Evolutionary conservation across 2,329 filamentous ascomycete species (phyloP), one percentile per base, ranked within the genome.

Genomic region (Aspergillus eucalypticola): DNA sequence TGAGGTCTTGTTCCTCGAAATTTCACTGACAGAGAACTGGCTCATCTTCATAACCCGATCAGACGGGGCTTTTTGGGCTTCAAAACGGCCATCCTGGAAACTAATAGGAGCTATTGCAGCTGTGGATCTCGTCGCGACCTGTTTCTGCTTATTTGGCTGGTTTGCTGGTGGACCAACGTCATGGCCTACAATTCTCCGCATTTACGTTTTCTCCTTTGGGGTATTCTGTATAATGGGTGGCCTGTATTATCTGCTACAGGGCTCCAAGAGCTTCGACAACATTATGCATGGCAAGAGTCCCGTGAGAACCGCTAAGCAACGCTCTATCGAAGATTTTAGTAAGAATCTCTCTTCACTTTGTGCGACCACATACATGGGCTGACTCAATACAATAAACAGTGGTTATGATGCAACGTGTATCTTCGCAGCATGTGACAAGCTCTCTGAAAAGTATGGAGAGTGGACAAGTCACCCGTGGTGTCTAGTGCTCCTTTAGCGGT

Each of bases 1-100:
- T 69, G 87, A 88, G 69, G 88, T 96, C 60, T 79, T 96, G 71
- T 96, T 96, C 86, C 88, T 96, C 39, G 87, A 96, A 80, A 91
- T 96, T 76, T 91, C 90, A 11, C 86, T 96, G 57, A 93, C 92
- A 62, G 91, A 96, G 84, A 96, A 96, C 82, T 96, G 92, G 92
- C 85, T 96, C 55, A 96, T 96, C 79, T 96, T 96, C 83, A 94
- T 96, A 80, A 96, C 92, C 66, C 91, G 92, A 84, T 90, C 91
- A 79, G 93, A 93, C 79, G 91, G 92, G 72, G 91, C 91, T 57
- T 94, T 96, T 85, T 96, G 91, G 91, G 92, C 90, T 3, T 93
- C 90, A 27, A 51, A 50, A 46, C 38, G 25, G 56, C 61, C 29
- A 49, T 64, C 38, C 25, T 64, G 41, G 59, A 55, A 55, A 78